Evolutionary conservation across 768 basidiomycete genomes (phyloP).

Genomic region (Saitozyma podzolica): DNA sequence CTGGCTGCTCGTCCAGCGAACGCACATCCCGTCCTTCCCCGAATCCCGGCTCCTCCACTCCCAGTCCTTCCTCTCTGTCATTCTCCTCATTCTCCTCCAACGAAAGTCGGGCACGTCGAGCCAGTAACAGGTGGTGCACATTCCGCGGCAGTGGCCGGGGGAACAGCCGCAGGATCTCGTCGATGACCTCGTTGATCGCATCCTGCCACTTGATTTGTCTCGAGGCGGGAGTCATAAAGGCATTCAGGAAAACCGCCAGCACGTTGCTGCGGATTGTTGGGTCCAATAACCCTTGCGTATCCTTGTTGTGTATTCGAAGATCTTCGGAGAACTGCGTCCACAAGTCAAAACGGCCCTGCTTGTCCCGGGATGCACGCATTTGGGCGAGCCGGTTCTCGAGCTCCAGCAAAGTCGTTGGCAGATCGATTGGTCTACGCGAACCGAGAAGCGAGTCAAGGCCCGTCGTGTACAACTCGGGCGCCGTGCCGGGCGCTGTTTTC

Average conservation of each 20-base stretch:
- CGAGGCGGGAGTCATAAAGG: neutral
- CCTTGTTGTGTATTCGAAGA: too few species aligned
- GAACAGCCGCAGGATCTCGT: neutral
- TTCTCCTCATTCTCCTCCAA: too few species aligned
- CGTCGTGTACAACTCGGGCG: neutral
- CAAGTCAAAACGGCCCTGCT: neutral
- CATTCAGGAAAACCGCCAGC: constrained; percentile 8
- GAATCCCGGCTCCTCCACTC: neutral
- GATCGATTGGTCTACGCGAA: constrained; percentile 4
- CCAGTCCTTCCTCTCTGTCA: neutral
- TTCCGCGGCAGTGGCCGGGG: constrained; percentile 10
- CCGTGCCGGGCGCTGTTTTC: neutral
- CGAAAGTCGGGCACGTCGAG: constrained; percentile 2
- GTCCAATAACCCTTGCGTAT: constrained; percentile 2
- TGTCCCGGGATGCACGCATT: constrained; percentile 11
- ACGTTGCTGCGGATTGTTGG: constrained; percentile 7
- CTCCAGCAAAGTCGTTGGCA: constrained; percentile 2
- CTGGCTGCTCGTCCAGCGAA: constrained; percentile 3
- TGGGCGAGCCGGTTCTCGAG: constrained; percentile 4
- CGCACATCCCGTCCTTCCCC: neutral
- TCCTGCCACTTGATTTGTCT: neutral
- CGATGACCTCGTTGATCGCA: neutral
- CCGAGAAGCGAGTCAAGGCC: neutral
- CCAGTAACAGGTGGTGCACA: constrained; percentile 9
- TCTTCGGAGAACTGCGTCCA: constrained; percentile 2